Conservation (phyloP, 768 basidiomycete species). For the Xerocomus spinulosus region DNA sequence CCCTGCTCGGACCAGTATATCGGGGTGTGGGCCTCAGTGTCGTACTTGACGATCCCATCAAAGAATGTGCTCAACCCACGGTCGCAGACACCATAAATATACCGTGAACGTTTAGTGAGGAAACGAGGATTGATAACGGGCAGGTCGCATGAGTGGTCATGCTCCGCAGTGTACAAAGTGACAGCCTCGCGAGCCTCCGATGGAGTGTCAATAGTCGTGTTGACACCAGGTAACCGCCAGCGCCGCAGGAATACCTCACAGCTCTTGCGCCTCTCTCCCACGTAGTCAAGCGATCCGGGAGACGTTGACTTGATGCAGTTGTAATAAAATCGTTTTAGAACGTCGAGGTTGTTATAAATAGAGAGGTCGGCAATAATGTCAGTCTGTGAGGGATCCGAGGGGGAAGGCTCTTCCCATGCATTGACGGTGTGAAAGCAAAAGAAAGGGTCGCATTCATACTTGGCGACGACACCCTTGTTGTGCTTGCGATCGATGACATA, state of each 20-base stretch:
- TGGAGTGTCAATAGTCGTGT: slow-evolving; percentile 12
- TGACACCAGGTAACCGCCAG: slow-evolving; percentile 28
- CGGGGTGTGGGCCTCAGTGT: slow-evolving; percentile 21
- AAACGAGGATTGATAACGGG: slow-evolving; percentile 32
- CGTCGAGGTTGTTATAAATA: slow-evolving; percentile 30
- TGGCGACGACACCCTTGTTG: slow-evolving; percentile 34
- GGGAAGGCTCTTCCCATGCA: slow-evolving; percentile 32
- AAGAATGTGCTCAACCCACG: slow-evolving; percentile 29
- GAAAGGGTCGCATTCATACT: slow-evolving; percentile 35
- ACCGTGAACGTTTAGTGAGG: slow-evolving; percentile 31
- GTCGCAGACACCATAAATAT: slow-evolving; percentile 30
- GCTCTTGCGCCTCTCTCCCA: slow-evolving; percentile 16
- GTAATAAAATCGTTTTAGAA: slow-evolving; percentile 32
- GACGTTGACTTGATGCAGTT: slow-evolving; percentile 26
- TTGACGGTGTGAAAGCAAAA: slow-evolving; percentile 39
- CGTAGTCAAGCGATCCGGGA: slow-evolving; percentile 23
- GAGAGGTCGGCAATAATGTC: slow-evolving; percentile 36
- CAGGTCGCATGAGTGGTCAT: slow-evolving; percentile 32
- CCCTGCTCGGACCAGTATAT: slow-evolving; percentile 27
- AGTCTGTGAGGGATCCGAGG: slow-evolving; percentile 21
- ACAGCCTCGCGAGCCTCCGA: slow-evolving; percentile 17
- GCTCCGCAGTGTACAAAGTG: slow-evolving; percentile 19
- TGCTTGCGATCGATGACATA: slow-evolving; percentile 36
- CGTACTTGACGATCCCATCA: slow-evolving; percentile 36
- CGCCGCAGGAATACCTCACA: slow-evolving; percentile 27